These are phyloP conservation scores for Leptographium wingfieldii DNA, from an alignment of 2,329 filamentous ascomycete species.

Conservation along the genomic window DNA sequence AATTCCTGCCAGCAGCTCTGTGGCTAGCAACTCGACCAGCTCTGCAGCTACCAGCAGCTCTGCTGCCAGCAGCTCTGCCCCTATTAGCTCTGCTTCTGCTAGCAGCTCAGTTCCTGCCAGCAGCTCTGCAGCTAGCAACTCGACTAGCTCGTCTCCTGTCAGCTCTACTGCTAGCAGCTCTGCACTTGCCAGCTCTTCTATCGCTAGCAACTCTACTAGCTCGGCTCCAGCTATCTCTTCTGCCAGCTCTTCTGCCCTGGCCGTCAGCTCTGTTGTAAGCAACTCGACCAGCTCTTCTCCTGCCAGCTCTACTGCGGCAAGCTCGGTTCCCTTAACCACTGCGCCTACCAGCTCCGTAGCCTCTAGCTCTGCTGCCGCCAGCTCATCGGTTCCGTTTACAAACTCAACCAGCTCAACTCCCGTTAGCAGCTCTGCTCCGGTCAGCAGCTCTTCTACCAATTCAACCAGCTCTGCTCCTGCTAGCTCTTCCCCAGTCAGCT, in stretches of 20 bases:
- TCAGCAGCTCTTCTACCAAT: neutral
- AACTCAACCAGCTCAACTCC: neutral
- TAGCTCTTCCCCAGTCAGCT: no score
- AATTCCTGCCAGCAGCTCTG: neutral
- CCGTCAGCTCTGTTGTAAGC: neutral
- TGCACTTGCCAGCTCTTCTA: neutral
- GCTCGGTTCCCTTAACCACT: neutral
- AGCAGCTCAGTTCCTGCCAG: neutral
- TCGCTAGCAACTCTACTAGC: neutral
- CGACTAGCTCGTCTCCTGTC: neutral
- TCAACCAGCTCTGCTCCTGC: neutral
- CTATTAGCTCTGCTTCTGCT: neutral
- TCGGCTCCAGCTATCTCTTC: neutral
- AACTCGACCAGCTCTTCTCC: neutral
- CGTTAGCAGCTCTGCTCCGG: no score
- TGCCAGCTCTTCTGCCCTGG: neutral
- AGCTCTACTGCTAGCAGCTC: neutral
- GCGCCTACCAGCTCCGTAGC: neutral
- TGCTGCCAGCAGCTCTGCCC: neutral
- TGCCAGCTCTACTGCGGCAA: neutral
- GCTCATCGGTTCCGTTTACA: neutral
- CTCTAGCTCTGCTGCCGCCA: neutral
- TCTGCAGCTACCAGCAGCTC: neutral
- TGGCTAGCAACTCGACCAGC: neutral
- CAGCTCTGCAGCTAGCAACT: neutral